These are phyloP conservation scores for Gyromitra esculenta DNA, from an alignment of 2,329 filamentous ascomycete species.

Conservation along the genomic window DNA sequence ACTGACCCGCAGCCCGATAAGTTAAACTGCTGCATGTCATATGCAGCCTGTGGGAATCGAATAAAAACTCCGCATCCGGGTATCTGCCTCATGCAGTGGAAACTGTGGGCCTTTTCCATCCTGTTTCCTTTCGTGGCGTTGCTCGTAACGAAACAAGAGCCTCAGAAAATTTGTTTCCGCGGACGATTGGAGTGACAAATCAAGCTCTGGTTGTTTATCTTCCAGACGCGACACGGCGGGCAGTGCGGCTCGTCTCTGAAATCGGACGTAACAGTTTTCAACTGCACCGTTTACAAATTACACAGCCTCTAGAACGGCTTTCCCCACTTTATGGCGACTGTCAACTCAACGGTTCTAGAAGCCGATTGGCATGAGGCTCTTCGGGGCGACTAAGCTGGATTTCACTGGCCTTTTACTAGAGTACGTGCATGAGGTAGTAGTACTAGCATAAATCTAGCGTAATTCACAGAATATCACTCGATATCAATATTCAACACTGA, in stretches of 20 bases:
- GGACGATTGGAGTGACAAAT: slow-evolving; percentile 6
- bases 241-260: not conserved
- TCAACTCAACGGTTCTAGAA: not conserved
- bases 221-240: slow-evolving; percentile 2
- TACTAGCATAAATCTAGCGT: not conserved
- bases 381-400: not conserved
- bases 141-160: slow-evolving; percentile 1
- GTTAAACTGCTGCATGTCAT: slow-evolving; percentile 44
- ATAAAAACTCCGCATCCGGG: slow-evolving; percentile 39
- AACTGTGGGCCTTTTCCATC: slow-evolving; percentile 31
- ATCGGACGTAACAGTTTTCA: not conserved
- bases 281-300: not conserved
- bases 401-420: not conserved
- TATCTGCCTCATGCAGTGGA: slow-evolving; percentile 45
- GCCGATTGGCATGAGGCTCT: not conserved
- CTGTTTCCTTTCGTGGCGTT: slow-evolving; percentile 38
- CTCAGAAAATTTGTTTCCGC: slow-evolving; percentile 12
- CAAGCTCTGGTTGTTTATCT: not conserved
- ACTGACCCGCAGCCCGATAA: slow-evolving; percentile 32
- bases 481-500: no score
- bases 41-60: slow-evolving; percentile 33
- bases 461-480: slow-evolving; percentile 17
- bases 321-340: not conserved
- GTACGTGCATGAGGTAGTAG: no score
- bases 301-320: not conserved